Base-by-base conservation (phyloP, 768 basidiomycete genomes). In the Lactarius hengduanensis region DNA sequence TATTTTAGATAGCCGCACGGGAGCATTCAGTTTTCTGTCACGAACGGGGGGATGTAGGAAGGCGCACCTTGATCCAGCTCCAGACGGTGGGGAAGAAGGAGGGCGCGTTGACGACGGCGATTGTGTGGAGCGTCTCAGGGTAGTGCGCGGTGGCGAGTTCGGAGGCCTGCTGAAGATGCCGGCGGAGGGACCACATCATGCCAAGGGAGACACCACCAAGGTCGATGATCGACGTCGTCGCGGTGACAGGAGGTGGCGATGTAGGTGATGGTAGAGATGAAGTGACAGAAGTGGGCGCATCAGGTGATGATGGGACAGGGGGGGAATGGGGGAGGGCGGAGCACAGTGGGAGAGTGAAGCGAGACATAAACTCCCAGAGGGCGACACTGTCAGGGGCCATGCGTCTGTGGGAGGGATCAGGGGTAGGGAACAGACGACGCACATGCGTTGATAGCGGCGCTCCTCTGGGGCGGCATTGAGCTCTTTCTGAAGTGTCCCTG, bases 11-110 rank as follows among this genome's bases (percentile, higher is more conserved):
- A n/a, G 45, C 45, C 45, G 45, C n/a, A 47, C 45, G n/a, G 20
- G n/a, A 10, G 11, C 4, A 26, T 7, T 13, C 26, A 13, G 50
- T 13, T 2, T 50, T 53, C 50, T 26, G 50, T 50, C 47, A 50
- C 22, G 15, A 26, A 53, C 6, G 13, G 45, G 36, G 54, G 4
- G 11, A 30, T 8, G 36, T 3, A 18, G 45, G 55, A 22, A 6
- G 26, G 66, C 77, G 47, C 65, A 86, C 88, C 80, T 90, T 91
- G 73, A 94, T 81, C 92, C 92, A 94, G 38, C 81, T 82, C 92
- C 92, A 94, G 11, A 94, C 79, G 2, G 87, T 90, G 3, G 88
- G 84, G 75, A 94, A 94, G 80, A 92, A 94, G 0, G 85, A 79
- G 0, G 93, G 92, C 0, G 91, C 86, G 69, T 94, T 93, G 62